Conservation (phyloP, 202 grass and related monocot genomes). For the Eragrostis tef region DNA sequence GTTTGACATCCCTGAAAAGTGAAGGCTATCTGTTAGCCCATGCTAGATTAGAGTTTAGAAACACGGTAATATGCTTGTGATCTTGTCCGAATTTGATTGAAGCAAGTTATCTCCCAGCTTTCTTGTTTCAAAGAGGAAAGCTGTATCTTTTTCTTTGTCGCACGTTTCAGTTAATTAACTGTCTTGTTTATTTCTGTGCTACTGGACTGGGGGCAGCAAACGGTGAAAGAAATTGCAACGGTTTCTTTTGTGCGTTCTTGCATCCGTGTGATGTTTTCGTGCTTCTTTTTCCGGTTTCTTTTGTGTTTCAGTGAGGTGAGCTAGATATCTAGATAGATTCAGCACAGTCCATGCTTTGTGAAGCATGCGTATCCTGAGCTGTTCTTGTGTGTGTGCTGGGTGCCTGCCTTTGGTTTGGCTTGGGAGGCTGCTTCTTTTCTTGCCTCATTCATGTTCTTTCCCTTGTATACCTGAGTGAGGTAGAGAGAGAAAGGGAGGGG, state of each 20-base stretch:
- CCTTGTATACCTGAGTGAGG: conserved; percentile 20
- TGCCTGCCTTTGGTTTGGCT: conserved; percentile 46
- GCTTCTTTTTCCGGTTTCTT: conserved; percentile 43
- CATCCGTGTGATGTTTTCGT: conserved; percentile 33
- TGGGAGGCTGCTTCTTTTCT: conserved; percentile 71
- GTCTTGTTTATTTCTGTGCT: conserved; percentile 51
- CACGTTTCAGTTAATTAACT: conserved; percentile 52
- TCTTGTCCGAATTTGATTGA: conserved; percentile 4
- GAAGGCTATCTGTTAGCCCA: not conserved
- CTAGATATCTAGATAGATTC: conserved; percentile 71
- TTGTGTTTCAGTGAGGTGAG: conserved; percentile 50
- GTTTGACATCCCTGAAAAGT: not conserved
- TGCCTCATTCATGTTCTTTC: conserved; percentile 68
- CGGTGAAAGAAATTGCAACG: conserved; percentile 53
- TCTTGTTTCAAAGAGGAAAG: conserved; percentile 28
- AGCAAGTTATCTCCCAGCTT: conserved; percentile 32
- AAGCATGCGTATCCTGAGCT: conserved; percentile 45
- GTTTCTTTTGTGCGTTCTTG: conserved; percentile 42
- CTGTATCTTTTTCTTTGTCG: conserved; percentile 38
- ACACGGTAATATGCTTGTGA: not conserved
- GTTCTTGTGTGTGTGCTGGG: conserved; percentile 42
- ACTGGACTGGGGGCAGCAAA: conserved; percentile 21
- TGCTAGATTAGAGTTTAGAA: not conserved
- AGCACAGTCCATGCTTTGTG: conserved; percentile 61
- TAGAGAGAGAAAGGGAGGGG: not conserved